Evolutionary conservation across 345 rosid genomes (phyloP).

Genomic region (Sonneratia caseolaris): DNA sequence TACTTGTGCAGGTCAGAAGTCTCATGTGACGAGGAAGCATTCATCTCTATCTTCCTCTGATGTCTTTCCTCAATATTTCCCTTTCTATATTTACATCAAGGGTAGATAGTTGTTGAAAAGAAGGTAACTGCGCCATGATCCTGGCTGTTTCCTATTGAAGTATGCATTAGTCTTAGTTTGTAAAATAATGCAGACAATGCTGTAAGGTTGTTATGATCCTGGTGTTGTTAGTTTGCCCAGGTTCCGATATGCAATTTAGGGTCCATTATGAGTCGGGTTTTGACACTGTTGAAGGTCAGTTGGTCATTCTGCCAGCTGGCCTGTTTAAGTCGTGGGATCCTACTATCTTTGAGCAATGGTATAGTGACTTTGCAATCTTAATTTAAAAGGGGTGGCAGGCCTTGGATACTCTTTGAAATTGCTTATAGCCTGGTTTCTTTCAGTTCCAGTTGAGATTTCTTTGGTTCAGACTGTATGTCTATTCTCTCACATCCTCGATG

Average conservation of each 20-base stretch:
- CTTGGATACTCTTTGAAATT: neutral
- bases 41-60: neutral
- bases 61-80: neutral
- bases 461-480: neutral
- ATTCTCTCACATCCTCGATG: neutral
- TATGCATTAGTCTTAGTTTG: neutral
- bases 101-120: neutral
- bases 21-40: conserved; percentile 9
- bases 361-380: neutral
- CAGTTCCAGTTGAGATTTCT: neutral
- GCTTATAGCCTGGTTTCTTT: neutral
- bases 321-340: neutral
- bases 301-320: neutral
- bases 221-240: neutral
- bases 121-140: neutral
- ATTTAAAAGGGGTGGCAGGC: conserved; percentile 3
- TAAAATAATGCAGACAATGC: neutral
- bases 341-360: neutral
- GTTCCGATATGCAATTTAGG: neutral
- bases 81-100: neutral
- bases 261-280: neutral
- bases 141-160: neutral
- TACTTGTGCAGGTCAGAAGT: conserved; percentile 32
- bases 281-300: neutral
- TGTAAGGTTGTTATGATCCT: too few species aligned